A percentile compares a stretch with the other conserved stretches of the same genome.
phyloP scores from a whole-genome alignment of 306 rosid species.

The Macrotyloma uniflorum region DNA sequence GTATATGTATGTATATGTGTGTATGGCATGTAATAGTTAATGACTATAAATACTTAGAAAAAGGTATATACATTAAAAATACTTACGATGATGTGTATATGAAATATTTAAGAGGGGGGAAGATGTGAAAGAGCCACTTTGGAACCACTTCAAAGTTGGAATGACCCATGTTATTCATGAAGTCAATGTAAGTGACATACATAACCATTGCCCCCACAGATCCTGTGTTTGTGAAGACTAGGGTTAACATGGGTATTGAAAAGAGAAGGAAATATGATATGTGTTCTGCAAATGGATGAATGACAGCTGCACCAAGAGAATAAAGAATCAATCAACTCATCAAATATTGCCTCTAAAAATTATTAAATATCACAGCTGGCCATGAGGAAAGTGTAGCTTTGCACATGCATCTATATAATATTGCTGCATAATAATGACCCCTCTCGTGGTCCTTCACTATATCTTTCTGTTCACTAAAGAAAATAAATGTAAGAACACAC shows the following conservation, averaged over 20 bases:
- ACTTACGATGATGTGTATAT: conserved; percentile 76
- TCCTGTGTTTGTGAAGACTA: conserved; percentile 39
- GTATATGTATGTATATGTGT: not conserved
- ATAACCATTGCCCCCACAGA: conserved; percentile 34
- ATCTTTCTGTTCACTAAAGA: not conserved
- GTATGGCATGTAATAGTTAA: not conserved
- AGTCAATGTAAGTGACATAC: conserved; percentile 57
- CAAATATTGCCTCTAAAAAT: not conserved
- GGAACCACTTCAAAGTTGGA: conserved; percentile 71
- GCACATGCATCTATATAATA: not conserved
- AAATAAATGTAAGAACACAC: too few relatives aligned
- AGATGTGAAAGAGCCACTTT: conserved; percentile 36
- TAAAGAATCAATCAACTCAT: not conserved
- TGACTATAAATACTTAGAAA: not conserved
- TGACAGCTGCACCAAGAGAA: conserved; percentile 50
- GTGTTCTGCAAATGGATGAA: conserved; percentile 71
- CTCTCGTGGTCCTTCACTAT: not conserved
- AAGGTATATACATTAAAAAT: not conserved
- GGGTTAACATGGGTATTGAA: conserved; percentile 50
- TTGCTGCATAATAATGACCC: not conserved
- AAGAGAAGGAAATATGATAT: conserved; percentile 56
- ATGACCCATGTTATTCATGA: conserved; percentile 79
- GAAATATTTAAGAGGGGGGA: conserved; percentile 67
- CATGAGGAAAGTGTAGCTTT: not conserved
- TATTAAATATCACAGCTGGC: not conserved